phyloP scores from a whole-genome alignment of 176 grass and related monocot genomes.

The Oryza officinalis region DNA sequence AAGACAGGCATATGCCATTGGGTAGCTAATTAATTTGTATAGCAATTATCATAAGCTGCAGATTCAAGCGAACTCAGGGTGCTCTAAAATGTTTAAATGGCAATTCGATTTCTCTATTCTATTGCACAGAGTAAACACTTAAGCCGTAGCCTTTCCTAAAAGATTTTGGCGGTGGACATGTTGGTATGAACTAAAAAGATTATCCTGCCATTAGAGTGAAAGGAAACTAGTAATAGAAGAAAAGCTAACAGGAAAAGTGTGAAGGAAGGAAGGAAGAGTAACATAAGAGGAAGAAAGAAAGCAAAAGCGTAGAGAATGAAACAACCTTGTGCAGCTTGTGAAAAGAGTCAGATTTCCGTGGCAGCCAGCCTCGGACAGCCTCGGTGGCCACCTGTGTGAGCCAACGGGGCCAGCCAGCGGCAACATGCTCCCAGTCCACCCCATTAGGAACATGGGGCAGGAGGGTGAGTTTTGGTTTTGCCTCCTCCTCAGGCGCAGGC shows the following conservation, averaged over 20 bases:
- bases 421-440: constrained; percentile 37
- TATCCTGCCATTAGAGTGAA: not conserved
- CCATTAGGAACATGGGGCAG: constrained; percentile 31
- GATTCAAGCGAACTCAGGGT: not conserved
- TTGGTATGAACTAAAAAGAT: not conserved
- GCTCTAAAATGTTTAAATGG: not conserved
- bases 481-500: no score
- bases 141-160: not conserved
- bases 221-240: not conserved
- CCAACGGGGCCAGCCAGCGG: constrained; percentile 61
- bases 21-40: not conserved
- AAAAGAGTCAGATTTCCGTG: constrained; percentile 60
- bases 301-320: not conserved
- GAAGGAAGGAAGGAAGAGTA: no score
- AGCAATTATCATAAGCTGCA: not conserved
- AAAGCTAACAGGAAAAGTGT: not conserved
- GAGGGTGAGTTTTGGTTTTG: not conserved
- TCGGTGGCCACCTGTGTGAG: constrained; percentile 50
- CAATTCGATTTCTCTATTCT: not conserved
- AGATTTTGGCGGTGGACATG: not conserved
- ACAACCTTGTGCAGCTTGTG: constrained; percentile 62
- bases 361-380: constrained; percentile 57
- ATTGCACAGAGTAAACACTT: not conserved
- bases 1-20: not conserved
- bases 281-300: not conserved